These are phyloP conservation scores for Dorcoceras hygrometricum DNA, from an alignment of 257 asterid genomes.

Conservation along the genomic window DNA sequence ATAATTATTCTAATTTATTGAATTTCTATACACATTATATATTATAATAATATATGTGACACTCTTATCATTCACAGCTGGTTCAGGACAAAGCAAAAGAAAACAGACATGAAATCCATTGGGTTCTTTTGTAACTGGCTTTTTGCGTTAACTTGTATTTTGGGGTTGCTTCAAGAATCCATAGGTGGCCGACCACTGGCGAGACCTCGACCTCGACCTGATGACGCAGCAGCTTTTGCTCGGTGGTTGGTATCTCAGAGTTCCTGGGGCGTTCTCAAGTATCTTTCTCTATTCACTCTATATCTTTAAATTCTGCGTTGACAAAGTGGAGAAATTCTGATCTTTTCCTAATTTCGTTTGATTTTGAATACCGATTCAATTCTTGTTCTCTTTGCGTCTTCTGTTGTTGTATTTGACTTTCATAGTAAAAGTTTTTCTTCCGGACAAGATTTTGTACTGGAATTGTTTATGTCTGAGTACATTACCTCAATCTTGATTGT, in stretches of 20 bases:
- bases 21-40: no score
- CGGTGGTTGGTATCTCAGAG: slow-evolving; percentile 85
- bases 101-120: no score
- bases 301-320: background rate
- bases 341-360: background rate
- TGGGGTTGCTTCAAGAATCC: slow-evolving; percentile 31
- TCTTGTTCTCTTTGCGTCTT: background rate
- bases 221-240: slow-evolving; percentile 66
- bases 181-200: slow-evolving; percentile 50
- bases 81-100: no score
- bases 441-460: background rate
- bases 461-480: no score
- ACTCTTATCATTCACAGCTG: no score
- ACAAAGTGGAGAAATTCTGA: background rate
- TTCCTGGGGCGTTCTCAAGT: slow-evolving; percentile 92
- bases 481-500: no score
- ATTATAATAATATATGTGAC: no score
- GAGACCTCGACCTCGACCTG: slow-evolving; percentile 55
- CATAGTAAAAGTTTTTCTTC: background rate
- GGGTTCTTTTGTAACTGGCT: slow-evolving; percentile 20
- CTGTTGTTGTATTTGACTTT: slow-evolving; percentile 5
- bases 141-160: slow-evolving; percentile 25
- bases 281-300: background rate
- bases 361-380: background rate
- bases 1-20: no score